phyloP scores from a whole-genome alignment of 2,329 filamentous ascomycete species.

The Penicillium fuscoglaucum region DNA sequence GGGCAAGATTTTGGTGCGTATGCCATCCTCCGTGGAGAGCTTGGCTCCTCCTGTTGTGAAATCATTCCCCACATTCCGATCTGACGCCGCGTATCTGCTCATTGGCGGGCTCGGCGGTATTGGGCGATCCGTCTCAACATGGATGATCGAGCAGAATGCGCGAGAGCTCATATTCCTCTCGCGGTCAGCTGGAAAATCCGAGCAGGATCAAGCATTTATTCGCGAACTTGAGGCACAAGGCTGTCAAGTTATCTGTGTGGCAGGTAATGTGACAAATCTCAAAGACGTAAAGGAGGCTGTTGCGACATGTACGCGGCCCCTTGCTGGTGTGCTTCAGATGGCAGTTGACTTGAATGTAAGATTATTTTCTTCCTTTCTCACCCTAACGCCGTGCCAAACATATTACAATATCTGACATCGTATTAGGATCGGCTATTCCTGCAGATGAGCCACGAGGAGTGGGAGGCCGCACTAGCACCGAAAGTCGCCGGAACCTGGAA shows the following conservation, averaged over 20 bases:
- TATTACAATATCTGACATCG: not conserved
- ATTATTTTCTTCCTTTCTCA: not conserved
- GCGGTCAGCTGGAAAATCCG: constrained; percentile 6
- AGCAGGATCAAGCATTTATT: constrained; percentile 7
- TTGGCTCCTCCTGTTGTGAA: not conserved
- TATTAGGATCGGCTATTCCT: constrained; percentile 22
- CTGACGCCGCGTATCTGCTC: constrained; percentile 8
- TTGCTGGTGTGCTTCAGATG: constrained; percentile 12
- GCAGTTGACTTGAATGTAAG: constrained; percentile 9
- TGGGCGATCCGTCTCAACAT: constrained; percentile 10
- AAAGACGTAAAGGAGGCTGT: constrained; percentile 2
- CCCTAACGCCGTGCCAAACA: no score
- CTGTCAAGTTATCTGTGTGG: constrained; percentile 1
- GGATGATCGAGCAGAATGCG: constrained; percentile 18
- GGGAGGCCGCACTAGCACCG: constrained; percentile 28
- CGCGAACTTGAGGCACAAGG: constrained; percentile 10
- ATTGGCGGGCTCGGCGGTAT: constrained; percentile 18
- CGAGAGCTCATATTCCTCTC: constrained; percentile 13
- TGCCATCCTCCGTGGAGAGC: not conserved
- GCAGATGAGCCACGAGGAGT: constrained; percentile 41
- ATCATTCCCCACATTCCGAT: not conserved
- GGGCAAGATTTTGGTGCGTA: constrained; percentile 19
- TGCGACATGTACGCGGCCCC: not conserved
- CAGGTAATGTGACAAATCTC: constrained; percentile 2
- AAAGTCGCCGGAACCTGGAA: constrained; percentile 39